phyloP scores from a whole-genome alignment of 2,329 filamentous ascomycete genomes.

The Dactylonectria macrodidyma region DNA sequence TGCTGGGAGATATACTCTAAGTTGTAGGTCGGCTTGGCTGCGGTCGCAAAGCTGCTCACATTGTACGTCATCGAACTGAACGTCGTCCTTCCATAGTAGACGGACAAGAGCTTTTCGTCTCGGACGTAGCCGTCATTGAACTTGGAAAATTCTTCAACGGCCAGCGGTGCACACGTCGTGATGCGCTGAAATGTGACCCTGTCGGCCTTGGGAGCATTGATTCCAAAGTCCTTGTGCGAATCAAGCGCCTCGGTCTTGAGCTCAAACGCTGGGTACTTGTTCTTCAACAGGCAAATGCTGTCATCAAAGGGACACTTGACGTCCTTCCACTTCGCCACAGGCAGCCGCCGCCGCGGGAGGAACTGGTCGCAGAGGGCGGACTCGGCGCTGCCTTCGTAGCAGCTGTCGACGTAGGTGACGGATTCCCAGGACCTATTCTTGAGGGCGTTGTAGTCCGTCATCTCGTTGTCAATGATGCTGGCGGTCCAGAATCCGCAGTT shows the following conservation, averaged over 20 bases:
- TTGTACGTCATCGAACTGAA: not conserved
- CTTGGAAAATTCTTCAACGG: not conserved
- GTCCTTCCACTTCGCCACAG: not conserved
- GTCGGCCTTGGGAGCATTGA: constrained; percentile 10
- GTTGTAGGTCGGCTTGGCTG: not conserved
- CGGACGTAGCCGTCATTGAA: not conserved
- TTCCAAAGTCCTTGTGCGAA: constrained; percentile 26
- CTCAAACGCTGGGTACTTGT: not conserved
- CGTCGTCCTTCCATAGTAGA: not conserved
- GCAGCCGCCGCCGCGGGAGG: constrained; percentile 2
- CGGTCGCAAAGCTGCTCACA: not conserved
- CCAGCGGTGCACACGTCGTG: constrained; percentile 13
- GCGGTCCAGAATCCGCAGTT: constrained; percentile 21
- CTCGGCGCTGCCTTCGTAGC: constrained; percentile 12
- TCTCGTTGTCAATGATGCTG: not conserved
- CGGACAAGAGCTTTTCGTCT: not conserved
- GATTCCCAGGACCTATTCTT: constrained; percentile 12
- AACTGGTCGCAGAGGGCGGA: constrained; percentile 14
- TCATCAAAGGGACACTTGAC: not conserved
- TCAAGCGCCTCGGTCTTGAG: constrained; percentile 9
- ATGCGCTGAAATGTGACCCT: constrained; percentile 17
- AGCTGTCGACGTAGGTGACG: constrained; percentile 18
- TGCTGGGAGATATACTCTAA: not conserved
- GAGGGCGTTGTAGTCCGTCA: not conserved
- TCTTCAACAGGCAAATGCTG: not conserved